Percentiles rank a stretch among this genome's conserved stretches.
phyloP scores from a whole-genome alignment of 441 rosid genomes.

The Geranium incanum region DNA sequence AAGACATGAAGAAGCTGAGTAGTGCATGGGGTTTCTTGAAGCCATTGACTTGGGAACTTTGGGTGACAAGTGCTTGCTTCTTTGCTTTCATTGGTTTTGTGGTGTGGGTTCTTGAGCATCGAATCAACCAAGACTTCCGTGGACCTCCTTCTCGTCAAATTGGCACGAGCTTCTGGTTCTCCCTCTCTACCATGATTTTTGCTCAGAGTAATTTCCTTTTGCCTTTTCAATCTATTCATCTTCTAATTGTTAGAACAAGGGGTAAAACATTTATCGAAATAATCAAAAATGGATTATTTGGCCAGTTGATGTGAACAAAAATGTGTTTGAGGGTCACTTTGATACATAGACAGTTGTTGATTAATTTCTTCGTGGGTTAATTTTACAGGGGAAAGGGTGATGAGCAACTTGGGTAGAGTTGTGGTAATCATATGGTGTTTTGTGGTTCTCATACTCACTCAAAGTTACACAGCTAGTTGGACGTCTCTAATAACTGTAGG shows the following conservation, averaged over 20 bases:
- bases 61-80: slow-evolving; percentile 37
- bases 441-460: slow-evolving; percentile 47
- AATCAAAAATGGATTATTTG: no score
- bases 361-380: not conserved
- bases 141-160: slow-evolving; percentile 43
- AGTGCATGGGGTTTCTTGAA: slow-evolving; percentile 40
- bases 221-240: not conserved
- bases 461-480: slow-evolving; percentile 57
- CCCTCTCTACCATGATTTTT: slow-evolving; percentile 63
- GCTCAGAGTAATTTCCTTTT: slow-evolving; percentile 30
- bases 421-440: slow-evolving; percentile 53
- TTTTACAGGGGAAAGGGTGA: slow-evolving; percentile 42
- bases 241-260: no score
- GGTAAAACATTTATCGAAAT: no score
- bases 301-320: not conserved
- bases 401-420: slow-evolving; percentile 36
- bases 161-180: slow-evolving; percentile 27
- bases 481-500: slow-evolving; percentile 44
- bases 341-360: not conserved
- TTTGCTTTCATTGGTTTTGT: slow-evolving; percentile 42
- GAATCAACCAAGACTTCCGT: slow-evolving; percentile 45
- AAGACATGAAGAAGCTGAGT: slow-evolving; percentile 9
- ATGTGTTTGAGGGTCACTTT: not conserved
- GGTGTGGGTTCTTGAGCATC: slow-evolving; percentile 56
- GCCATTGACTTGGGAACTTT: slow-evolving; percentile 50